Conservation (phyloP, 306 rosid genomes). For the Begonia peltatifolia region DNA sequence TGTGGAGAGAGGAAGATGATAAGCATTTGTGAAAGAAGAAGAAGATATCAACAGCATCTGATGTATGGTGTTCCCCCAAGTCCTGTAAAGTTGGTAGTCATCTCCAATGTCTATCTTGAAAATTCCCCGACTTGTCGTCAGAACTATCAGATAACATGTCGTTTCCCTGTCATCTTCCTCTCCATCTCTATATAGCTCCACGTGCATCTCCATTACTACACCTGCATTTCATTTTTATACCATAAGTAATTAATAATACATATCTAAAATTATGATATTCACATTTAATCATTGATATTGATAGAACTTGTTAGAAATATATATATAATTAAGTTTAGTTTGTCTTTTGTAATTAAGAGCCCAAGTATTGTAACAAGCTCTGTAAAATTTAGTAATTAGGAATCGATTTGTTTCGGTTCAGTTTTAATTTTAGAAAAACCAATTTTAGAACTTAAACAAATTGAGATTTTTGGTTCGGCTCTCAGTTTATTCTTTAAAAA, state of each 20-base stretch:
- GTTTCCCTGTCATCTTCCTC: slow-evolving; percentile 24
- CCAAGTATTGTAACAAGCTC: too few species aligned
- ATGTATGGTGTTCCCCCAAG: slow-evolving; percentile 62
- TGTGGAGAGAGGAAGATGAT: too few species aligned
- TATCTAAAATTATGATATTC: not conserved
- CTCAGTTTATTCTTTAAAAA: too few species aligned
- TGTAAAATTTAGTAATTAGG: too few species aligned
- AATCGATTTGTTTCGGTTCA: too few species aligned
- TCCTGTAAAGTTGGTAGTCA: slow-evolving; percentile 50
- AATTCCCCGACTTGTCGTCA: slow-evolving; percentile 54
- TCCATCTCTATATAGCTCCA: slow-evolving; percentile 16
- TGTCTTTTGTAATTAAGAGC: too few species aligned
- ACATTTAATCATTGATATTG: too few species aligned
- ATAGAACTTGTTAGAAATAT: too few species aligned
- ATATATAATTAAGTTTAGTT: too few species aligned
- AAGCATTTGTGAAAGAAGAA: slow-evolving; percentile 38
- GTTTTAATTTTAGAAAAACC: too few species aligned
- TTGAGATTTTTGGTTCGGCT: too few species aligned
- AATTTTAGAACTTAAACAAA: too few species aligned
- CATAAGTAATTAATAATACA: not conserved
- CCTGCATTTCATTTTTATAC: not conserved
- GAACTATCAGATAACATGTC: slow-evolving; percentile 65
- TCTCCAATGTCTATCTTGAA: slow-evolving; percentile 85
- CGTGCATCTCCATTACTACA: slow-evolving; percentile 2
- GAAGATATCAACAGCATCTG: slow-evolving; percentile 61